phyloP scores from a whole-genome alignment of 495 filamentous ascomycete species.

The Clavariopsis aquatica region DNA sequence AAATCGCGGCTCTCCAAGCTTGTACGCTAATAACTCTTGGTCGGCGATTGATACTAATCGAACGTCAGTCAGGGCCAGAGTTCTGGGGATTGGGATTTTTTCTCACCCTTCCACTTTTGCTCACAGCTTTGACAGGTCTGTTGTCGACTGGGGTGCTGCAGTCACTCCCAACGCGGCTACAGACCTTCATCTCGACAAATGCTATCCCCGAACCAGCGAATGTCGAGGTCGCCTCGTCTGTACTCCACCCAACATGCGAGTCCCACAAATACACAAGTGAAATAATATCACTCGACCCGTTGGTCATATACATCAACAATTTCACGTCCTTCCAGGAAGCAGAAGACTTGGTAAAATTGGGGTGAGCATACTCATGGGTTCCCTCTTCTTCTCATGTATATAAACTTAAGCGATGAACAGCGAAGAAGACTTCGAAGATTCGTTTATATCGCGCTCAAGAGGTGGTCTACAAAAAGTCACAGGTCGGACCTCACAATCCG shows the following conservation, averaged over 20 bases:
- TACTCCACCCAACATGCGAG: slow-evolving; percentile 7
- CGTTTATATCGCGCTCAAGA: slow-evolving; percentile 17
- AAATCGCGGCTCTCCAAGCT: neutral
- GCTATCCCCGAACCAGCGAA: neutral
- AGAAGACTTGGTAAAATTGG: slow-evolving; percentile 46
- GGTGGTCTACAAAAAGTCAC: slow-evolving; percentile 17
- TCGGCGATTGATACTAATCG: neutral
- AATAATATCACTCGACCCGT: slow-evolving; percentile 55
- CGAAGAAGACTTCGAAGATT: slow-evolving; percentile 24
- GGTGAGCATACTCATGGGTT: slow-evolving; percentile 40
- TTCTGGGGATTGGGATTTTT: neutral
- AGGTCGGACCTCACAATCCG: slow-evolving; percentile 29
- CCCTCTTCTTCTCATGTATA: neutral
- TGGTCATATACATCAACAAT: slow-evolving; percentile 58
- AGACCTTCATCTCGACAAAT: neutral
- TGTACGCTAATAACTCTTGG: neutral
- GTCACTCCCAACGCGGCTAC: slow-evolving; percentile 13
- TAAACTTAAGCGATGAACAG: neutral
- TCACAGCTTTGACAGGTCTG: neutral
- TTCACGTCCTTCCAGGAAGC: slow-evolving; percentile 46
- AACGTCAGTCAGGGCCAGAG: neutral
- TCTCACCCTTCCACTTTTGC: slow-evolving; percentile 14
- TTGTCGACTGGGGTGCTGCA: slow-evolving; percentile 4
- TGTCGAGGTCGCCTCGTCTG: neutral
- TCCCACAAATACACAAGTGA: slow-evolving; percentile 48